Percentiles rank a stretch among this genome's conserved stretches.
Conservation (phyloP, 1,284 basidiomycete species). For the Tausonia pullulans region DNA sequence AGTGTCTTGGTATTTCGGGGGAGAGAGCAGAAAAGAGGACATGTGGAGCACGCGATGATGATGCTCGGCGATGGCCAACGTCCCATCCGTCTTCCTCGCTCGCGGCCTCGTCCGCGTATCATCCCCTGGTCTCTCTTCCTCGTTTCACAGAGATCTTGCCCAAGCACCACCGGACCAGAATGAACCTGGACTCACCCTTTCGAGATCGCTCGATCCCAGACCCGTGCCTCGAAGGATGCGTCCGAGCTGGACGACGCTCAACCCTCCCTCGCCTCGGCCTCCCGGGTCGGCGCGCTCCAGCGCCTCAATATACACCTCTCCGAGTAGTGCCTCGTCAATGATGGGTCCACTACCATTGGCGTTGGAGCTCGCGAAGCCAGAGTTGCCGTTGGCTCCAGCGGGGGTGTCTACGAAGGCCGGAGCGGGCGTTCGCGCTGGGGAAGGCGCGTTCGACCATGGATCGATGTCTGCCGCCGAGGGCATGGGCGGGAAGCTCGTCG, state of each 20-base stretch:
- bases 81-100: too few relatives aligned
- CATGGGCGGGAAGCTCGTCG: neutral
- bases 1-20: neutral
- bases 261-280: conserved; percentile 5
- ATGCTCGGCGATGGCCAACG: too few relatives aligned
- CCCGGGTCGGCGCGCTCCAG: conserved; percentile 12
- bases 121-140: too few relatives aligned
- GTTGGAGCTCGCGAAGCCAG: neutral
- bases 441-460: conserved; percentile 7
- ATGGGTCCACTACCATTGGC: neutral
- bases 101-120: too few relatives aligned
- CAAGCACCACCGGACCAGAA: neutral
- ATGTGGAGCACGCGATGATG: neutral
- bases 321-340: conserved; percentile 1
- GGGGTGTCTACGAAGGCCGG: neutral
- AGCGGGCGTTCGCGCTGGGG: neutral
- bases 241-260: neutral
- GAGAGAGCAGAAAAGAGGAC: neutral
- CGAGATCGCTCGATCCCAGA: conserved; percentile 4
- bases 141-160: too few relatives aligned
- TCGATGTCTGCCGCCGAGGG: neutral
- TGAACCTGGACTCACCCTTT: neutral
- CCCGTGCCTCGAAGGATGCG: neutral
- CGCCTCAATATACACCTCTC: conserved; percentile 3
- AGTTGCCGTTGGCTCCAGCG: neutral